Evolutionary conservation across 768 basidiomycete species (phyloP).

Genomic region (Daedaleopsis sinensis): DNA sequence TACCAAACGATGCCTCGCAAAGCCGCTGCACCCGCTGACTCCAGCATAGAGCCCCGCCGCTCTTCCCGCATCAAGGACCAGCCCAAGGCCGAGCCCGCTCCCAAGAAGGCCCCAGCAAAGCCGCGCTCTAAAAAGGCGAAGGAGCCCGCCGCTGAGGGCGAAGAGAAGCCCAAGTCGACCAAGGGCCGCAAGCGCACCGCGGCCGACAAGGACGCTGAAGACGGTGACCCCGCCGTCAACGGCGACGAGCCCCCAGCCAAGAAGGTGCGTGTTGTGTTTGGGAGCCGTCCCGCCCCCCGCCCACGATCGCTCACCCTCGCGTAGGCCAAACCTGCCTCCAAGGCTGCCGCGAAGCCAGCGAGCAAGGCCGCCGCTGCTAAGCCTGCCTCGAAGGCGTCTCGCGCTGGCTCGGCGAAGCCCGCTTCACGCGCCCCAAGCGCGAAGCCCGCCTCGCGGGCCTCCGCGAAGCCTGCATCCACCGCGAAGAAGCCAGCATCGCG

Average conservation of each 20-base stretch:
- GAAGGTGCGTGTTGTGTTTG: conserved; percentile 49
- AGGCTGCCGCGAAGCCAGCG: conserved; percentile 36
- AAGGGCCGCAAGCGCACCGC: conserved; percentile 58
- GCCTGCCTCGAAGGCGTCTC: conserved; percentile 37
- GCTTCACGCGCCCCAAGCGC: conserved; percentile 38
- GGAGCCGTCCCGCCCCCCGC: conserved; percentile 9
- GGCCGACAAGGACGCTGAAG: conserved; percentile 43
- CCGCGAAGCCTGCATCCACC: conserved; percentile 42
- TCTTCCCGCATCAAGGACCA: conserved; percentile 76
- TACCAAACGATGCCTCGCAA: conserved; percentile 64
- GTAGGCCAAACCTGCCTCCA: conserved; percentile 48
- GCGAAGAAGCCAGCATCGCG: conserved; percentile 59
- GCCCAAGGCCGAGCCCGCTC: conserved; percentile 53
- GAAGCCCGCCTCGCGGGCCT: conserved; percentile 42
- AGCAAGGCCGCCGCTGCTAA: conserved; percentile 37
- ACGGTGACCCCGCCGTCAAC: conserved; percentile 40
- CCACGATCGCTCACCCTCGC: not conserved
- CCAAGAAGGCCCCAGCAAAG: conserved; percentile 67
- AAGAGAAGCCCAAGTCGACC: conserved; percentile 43
- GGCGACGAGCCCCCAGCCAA: conserved; percentile 59
- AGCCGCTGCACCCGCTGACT: conserved; percentile 51
- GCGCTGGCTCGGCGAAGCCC: conserved; percentile 39
- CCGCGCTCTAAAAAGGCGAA: conserved; percentile 54
- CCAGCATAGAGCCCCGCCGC: conserved; percentile 63
- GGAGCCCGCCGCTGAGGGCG: conserved; percentile 33